Evolutionary conservation across 2,329 filamentous ascomycete genomes (phyloP).

Genomic region (Penicillium sp.): DNA sequence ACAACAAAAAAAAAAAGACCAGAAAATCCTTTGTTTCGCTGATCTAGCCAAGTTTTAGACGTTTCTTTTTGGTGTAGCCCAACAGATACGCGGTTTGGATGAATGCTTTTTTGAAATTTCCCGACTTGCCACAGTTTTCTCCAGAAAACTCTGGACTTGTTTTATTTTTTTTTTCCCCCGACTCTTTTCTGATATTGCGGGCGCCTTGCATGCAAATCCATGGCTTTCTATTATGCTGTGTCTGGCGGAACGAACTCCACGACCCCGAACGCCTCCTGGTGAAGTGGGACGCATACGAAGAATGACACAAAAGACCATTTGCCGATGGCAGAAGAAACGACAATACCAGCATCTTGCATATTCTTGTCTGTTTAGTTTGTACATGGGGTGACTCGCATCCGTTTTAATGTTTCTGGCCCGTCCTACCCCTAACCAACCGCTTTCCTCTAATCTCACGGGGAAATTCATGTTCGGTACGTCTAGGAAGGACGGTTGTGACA

Average conservation of each 20-base stretch:
- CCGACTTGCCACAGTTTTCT: constrained; percentile 8
- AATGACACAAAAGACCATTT: constrained; percentile 37
- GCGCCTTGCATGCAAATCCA: constrained; percentile 31
- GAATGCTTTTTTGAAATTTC: constrained; percentile 19
- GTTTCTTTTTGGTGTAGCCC: constrained; percentile 43
- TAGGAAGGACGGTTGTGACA: constrained; percentile 13
- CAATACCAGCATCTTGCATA: constrained; percentile 41
- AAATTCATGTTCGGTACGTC: constrained; percentile 13
- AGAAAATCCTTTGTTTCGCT: constrained; percentile 40
- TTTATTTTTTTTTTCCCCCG: constrained; percentile 17
- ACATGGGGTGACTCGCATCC: constrained; percentile 35
- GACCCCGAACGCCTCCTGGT: constrained; percentile 25
- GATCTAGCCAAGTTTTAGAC: constrained; percentile 44
- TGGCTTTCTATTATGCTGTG: constrained; percentile 23
- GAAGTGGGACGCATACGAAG: constrained; percentile 37
- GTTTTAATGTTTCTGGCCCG: constrained; percentile 29
- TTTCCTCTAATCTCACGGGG: constrained; percentile 11
- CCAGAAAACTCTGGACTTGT: constrained; percentile 15
- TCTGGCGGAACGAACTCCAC: constrained; percentile 28
- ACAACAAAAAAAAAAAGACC: constrained; percentile 41
- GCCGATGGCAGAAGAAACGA: constrained; percentile 35
- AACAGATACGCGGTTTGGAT: constrained; percentile 35
- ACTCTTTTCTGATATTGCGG: constrained; percentile 19
- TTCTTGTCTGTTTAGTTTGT: constrained; percentile 34
- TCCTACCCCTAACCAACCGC: constrained; percentile 5